Evolutionary conservation across 1,139 yeast species (phyloP), one percentile per base, ranked within the genome.

Genomic region (Lodderomyces oxycetoniae): DNA sequence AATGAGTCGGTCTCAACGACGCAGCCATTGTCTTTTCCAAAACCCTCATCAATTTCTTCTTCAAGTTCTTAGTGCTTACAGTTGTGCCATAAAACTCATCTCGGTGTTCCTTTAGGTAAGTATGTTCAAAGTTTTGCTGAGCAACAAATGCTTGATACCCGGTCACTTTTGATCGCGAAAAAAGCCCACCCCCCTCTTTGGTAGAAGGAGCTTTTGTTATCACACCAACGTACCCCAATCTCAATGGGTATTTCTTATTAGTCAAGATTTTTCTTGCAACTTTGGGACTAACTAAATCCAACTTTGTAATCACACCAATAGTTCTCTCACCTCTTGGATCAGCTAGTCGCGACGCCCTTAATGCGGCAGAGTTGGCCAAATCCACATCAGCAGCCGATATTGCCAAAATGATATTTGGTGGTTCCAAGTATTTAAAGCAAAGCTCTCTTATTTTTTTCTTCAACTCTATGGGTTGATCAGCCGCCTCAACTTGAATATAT

Each of bases 371-470:
- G 55, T 91, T 91, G 1, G 98, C 98, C 52, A 93, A 68, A 65
- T 93, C 99, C 2, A 91, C 98, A 60, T 93, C 97, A 0, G 98
- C 98, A 1, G 98, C 91, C 10, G 95, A 86, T 22, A 93, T 91
- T 0, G 98, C 98, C 47, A 93, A 67, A 28, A 93, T 93, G 36
- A 93, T 86, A 52, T 93, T 93, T 12, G 98, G 98, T 6, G 84
- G 79, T 50, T 84, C 88, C 46, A 93, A 71, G 54, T 93, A 93
- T 51, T 78, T 77, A 46, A 85, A 84, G 58, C 97, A 91, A 20
- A 93, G 65, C 35, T 71, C 74, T 42, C 86, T 69, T 47, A 93
- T 93, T 52, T 81, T 85, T 31, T 71, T 71, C 53, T 91, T 89
- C 43, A 93, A 68, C 43, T 82, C 86, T 4, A 71, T 62, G 1